phyloP scores from a whole-genome alignment of 164 flowering plant species.

The Cinnamomum micranthum region DNA sequence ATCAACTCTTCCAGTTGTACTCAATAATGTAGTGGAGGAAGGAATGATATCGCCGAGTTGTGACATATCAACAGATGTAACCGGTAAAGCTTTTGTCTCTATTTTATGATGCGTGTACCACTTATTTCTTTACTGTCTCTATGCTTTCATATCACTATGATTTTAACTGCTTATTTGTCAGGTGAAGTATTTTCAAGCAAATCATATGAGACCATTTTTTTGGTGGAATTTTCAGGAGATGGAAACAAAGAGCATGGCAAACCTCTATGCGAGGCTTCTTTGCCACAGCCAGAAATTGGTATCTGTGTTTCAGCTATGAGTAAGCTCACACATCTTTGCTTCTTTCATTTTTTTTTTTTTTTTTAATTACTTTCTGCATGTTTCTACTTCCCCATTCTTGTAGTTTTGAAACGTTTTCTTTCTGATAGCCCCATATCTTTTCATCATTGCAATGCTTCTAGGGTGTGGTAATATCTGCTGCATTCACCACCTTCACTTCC shows the following conservation, averaged over 20 bases:
- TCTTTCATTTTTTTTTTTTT: neutral
- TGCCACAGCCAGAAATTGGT: neutral
- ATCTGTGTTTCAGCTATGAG: neutral
- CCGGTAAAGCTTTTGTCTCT: neutral
- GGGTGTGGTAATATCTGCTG: neutral
- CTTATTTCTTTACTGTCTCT: neutral
- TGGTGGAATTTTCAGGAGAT: slow-evolving; percentile 1
- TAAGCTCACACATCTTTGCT: neutral
- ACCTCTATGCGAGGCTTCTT: neutral
- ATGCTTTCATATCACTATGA: neutral
- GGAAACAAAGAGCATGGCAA: neutral
- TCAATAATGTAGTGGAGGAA: neutral
- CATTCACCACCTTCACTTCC: too few relatives aligned
- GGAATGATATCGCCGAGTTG: neutral
- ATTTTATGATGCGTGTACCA: neutral
- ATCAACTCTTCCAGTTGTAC: neutral
- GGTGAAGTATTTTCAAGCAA: neutral
- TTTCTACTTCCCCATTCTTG: neutral
- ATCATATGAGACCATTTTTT: neutral
- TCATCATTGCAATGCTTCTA: neutral
- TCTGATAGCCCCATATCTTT: neutral
- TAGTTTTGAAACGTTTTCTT: neutral
- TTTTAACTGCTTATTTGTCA: neutral
- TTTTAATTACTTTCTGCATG: neutral
- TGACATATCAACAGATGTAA: neutral